Evolutionary conservation across 352 stramenopile genomes (phyloP).

Genomic region (Blastocystis sp.): DNA sequence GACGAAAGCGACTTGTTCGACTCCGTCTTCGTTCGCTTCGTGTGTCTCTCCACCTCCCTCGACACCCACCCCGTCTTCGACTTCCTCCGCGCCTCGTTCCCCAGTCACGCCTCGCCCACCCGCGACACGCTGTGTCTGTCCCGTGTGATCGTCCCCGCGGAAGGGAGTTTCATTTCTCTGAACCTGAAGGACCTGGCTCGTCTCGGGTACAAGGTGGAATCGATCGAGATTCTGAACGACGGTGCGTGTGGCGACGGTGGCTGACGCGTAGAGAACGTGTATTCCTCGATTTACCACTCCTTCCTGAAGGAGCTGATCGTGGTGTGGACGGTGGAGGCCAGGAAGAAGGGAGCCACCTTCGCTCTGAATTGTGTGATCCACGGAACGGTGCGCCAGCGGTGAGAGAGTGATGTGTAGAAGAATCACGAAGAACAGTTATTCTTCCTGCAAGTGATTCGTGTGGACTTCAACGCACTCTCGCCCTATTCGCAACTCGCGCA

Average conservation of each 20-base stretch:
- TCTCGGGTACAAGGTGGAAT: constrained; percentile 27
- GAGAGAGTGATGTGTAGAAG: not conserved
- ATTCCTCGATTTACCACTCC: constrained; percentile 41
- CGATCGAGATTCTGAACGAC: constrained; percentile 46
- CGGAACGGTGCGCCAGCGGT: not conserved
- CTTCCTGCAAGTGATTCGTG: constrained; percentile 47
- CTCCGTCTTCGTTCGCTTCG: constrained; percentile 33
- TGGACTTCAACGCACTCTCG: not conserved
- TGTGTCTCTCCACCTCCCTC: not conserved
- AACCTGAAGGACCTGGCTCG: constrained; percentile 1
- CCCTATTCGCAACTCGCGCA: not conserved
- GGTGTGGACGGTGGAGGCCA: constrained; percentile 8
- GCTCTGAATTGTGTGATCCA: constrained; percentile 19
- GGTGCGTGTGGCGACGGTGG: not conserved
- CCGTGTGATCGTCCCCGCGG: constrained; percentile 80
- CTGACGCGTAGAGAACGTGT: constrained; percentile 21
- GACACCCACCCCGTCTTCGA: not conserved
- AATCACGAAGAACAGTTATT: not conserved
- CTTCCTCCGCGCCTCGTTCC: constrained; percentile 32
- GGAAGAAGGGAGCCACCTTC: not conserved
- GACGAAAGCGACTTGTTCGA: constrained; percentile 77
- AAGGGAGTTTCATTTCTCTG: constrained; percentile 82
- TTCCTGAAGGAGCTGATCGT: constrained; percentile 51
- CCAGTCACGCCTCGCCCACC: constrained; percentile 76
- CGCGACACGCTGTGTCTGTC: constrained; percentile 77